Conservation (phyloP, 352 stramenopile species). For the Phytophthora multivora region DNA sequence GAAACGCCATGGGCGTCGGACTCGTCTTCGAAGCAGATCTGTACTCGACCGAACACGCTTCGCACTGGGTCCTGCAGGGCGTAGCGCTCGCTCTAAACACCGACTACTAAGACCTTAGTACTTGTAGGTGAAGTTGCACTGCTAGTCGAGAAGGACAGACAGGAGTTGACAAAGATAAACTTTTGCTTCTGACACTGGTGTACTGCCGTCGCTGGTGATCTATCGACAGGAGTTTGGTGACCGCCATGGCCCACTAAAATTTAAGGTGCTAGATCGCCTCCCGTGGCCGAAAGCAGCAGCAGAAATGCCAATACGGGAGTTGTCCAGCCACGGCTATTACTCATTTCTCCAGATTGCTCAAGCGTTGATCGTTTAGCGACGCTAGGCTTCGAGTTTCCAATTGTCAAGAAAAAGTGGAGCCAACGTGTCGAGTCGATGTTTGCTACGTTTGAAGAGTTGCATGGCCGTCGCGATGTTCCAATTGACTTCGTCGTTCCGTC, state of each 20-base stretch:
- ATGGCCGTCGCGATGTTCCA: background rate
- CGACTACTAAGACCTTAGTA: constrained; percentile 60
- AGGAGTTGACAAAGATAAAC: constrained; percentile 33
- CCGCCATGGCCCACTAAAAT: constrained; percentile 30
- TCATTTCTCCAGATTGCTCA: background rate
- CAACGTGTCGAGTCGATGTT: background rate
- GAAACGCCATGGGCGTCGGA: constrained; percentile 96
- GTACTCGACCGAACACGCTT: constrained; percentile 90
- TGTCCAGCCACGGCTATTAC: background rate
- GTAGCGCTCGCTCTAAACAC: constrained; percentile 94
- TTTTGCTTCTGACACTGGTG: constrained; percentile 41
- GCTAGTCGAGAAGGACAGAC: constrained; percentile 12
- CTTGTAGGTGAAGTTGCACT: constrained; percentile 13
- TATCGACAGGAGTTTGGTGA: constrained; percentile 35
- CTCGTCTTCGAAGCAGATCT: constrained; percentile 95
- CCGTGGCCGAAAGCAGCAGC: constrained; percentile 41
- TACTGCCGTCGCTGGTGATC: constrained; percentile 39
- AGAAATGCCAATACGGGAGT: constrained; percentile 26
- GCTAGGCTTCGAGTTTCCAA: background rate
- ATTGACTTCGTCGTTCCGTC: background rate
- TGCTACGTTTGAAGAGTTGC: background rate
- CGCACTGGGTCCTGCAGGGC: constrained; percentile 95
- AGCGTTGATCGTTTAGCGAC: background rate
- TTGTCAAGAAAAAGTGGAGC: background rate
- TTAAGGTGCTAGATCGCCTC: constrained; percentile 25